These are phyloP conservation scores for Penicillium sp. DNA, from an alignment of 2,329 filamentous ascomycete genomes.

Conservation along the genomic window DNA sequence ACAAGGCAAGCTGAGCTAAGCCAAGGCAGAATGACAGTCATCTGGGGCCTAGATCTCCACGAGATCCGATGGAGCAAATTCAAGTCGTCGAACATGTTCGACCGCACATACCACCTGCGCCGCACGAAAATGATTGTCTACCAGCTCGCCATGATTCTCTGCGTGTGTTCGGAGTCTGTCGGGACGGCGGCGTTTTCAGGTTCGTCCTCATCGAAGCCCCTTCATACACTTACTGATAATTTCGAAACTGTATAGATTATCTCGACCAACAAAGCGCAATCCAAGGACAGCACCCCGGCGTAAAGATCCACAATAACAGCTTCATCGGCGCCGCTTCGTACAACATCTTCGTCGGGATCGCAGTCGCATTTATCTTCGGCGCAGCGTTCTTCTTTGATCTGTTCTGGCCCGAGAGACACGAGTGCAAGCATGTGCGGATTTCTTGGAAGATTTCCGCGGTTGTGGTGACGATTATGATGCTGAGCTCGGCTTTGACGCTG, in stretches of 20 bases:
- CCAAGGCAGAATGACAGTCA: constrained; percentile 47
- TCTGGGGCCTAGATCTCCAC: constrained; percentile 62
- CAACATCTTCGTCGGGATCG: constrained; percentile 64
- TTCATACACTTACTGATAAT: neutral
- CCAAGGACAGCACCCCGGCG: constrained; percentile 42
- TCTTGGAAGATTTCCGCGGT: constrained; percentile 61
- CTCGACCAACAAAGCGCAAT: constrained; percentile 59
- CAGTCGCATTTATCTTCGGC: constrained; percentile 63
- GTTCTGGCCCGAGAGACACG: constrained; percentile 62
- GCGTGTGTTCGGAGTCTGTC: constrained; percentile 61
- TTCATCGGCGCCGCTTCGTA: constrained; percentile 61
- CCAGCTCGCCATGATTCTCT: constrained; percentile 63
- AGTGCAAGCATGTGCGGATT: constrained; percentile 54
- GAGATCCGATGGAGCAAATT: constrained; percentile 66
- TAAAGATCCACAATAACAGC: constrained; percentile 59
- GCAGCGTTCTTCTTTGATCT: constrained; percentile 67
- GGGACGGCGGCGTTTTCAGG: constrained; percentile 61
- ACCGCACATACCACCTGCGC: constrained; percentile 59
- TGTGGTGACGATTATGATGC: constrained; percentile 50
- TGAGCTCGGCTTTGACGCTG: constrained; percentile 55
- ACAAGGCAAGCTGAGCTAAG: neutral
- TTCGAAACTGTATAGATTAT: constrained; percentile 49
- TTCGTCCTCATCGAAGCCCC: constrained; percentile 31
- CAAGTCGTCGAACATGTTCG: constrained; percentile 63
- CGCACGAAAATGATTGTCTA: constrained; percentile 65